Base-by-base conservation (phyloP, 2,329 filamentous ascomycete genomes). In the Thermothelomyces thermophilus region DNA sequence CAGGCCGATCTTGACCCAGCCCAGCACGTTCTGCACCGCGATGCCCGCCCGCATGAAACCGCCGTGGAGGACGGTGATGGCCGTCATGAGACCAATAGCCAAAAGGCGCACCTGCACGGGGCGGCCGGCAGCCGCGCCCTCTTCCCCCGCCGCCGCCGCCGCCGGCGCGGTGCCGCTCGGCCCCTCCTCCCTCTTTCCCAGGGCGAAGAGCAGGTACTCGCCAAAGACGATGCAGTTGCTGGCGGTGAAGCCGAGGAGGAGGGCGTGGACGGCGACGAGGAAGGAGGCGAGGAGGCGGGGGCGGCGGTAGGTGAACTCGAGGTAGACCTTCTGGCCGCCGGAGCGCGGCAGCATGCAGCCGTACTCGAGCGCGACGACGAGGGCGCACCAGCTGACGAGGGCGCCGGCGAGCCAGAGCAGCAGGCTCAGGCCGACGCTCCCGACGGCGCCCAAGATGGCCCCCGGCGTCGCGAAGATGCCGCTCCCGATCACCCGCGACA, bases 381-480 rank as follows among this genome's bases (percentile, higher is more conserved):
- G 68, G 0, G 80, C 80, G 45, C 77, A 82, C 7, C 75, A 80
- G 0, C 81, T 77, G 7, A 86, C 69, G 1, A 80, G 57, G 0
- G 81, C 79, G 1, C 83, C 84, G 0, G 79, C 64, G 0, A 83
- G 48, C 84, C 84, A 87, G 3, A 87, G 64, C 1, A 74, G 55
- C 1, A 87, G 64, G 0, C 81, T 74, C 2, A 87, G 66, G 0
- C 83, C 83, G 0, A 83, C 72, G 48, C 83, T 87, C 1, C 85
- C 85, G 2, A 82, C 79, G 0, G 79, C 76, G 33, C 79, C 75
- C 3, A 86, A 72, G 43, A 89, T 85, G 4, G 82, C 74, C 0
- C 80, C 83, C 0, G 82, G 84, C 0, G 83, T 86, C 0, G 84
- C 83, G 59, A 87, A 88, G 55, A 88, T 86, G 22, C 83, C 84